These are phyloP conservation scores for Sporothrix inflata DNA, from an alignment of 2,329 filamentous ascomycete species.

Conservation along the genomic window DNA sequence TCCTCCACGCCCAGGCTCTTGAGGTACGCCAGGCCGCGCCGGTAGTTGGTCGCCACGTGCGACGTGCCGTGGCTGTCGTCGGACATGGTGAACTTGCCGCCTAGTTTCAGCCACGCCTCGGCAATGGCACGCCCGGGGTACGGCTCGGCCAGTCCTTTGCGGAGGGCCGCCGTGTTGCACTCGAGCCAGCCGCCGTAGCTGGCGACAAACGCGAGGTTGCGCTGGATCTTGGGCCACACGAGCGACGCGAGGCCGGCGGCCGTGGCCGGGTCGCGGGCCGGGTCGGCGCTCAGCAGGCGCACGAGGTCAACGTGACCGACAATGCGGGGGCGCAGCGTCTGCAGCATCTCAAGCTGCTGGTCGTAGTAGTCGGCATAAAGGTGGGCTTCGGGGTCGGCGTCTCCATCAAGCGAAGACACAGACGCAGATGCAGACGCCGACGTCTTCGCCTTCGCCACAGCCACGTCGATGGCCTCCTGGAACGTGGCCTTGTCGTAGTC, in stretches of 20 bases:
- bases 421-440: conserved; percentile 8
- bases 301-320: conserved; percentile 96
- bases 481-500: conserved; percentile 79
- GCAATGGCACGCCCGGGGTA: conserved; percentile 83
- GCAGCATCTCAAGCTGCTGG: conserved; percentile 80
- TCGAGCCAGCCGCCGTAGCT: conserved; percentile 83
- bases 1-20: conserved; percentile 65
- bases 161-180: conserved; percentile 82
- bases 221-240: conserved; percentile 73
- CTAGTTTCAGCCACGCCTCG: conserved; percentile 71
- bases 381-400: conserved; percentile 63
- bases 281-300: conserved; percentile 73
- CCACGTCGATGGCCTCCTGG: conserved; percentile 53
- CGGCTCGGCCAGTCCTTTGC: conserved; percentile 88
- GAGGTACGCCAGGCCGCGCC: conserved; percentile 70
- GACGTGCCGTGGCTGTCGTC: conserved; percentile 92
- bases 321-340: conserved; percentile 69
- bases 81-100: conserved; percentile 84
- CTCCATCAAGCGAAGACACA: conserved; percentile 32
- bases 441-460: conserved; percentile 53
- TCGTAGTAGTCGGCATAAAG: conserved; percentile 88
- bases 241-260: conserved; percentile 36
- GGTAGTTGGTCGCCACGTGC: conserved; percentile 87
- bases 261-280: conserved; percentile 60
- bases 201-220: conserved; percentile 74